Evolutionary conservation across 176 grass and related monocot genomes (phyloP), one percentile per base, ranked within the genome.

Genomic region (Thalia dealbata): DNA sequence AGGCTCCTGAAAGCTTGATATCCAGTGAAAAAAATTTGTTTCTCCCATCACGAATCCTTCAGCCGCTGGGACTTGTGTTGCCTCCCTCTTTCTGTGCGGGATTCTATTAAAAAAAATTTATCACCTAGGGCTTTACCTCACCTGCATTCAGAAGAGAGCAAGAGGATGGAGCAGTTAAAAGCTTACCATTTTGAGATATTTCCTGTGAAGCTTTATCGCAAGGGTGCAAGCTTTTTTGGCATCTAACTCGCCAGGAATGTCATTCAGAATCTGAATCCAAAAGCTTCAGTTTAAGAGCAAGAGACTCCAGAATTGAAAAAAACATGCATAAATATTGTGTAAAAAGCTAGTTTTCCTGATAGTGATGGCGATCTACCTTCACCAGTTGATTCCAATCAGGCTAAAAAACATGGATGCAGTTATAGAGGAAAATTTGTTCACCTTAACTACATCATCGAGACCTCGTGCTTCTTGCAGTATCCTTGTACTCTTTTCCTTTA

Each of bases 191-290:
- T 95, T 93, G 58, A 99, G 75, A 72, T 99, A 99, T 71, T 99
- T 99, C 52, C 83, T 99, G 75, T 99, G 95, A 80, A 99, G 95
- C 84, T 93, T 99, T 86, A 99, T 77, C 67, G 95, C 95, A 60
- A 81, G 90, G 38, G 76, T 89, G 23, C 95, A 99, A 66, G 95
- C 87, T 71, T 93, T 99, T 69, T 99, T 99, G 0, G 95, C 95
- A 91, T 99, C 95, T 73, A 99, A 81, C 73, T 91, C 92, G 44
- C 93, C 93, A 82, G 78, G 86, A 78, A 88, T 83, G 77, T 99
- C 95, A 78, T 99, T 99, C 72, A 99, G 83, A 79, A 99, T 99
- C 95, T 99, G 81, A 52, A 83, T 79, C 52, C 73, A 74, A 71
- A 63, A 3, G 28, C 82, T 30, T 61, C 28, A 22, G 71, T n/a